Conservation (phyloP, 2,329 filamentous ascomycete species). For the Chaetothyriales sp. region DNA sequence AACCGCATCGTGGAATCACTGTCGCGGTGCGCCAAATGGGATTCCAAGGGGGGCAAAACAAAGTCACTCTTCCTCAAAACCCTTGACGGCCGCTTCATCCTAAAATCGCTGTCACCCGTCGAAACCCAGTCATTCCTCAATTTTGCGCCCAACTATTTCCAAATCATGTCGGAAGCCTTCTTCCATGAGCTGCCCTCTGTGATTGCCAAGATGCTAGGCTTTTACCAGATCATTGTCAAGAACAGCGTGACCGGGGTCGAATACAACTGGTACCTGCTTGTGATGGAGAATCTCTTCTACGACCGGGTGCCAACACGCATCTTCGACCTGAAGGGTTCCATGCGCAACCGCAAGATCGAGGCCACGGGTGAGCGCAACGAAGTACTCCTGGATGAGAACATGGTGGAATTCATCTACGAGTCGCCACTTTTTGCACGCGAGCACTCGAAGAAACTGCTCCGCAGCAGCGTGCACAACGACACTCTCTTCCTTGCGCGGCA, state of each 20-base stretch:
- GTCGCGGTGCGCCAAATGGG: conserved; percentile 92
- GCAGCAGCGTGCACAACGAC: conserved; percentile 91
- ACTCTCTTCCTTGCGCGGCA: conserved; percentile 88
- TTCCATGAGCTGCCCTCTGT: conserved; percentile 93
- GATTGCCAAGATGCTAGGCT: conserved; percentile 97
- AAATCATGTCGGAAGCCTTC: conserved; percentile 88
- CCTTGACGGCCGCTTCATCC: conserved; percentile 79
- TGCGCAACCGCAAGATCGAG: conserved; percentile 96
- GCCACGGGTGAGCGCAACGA: conserved; percentile 92
- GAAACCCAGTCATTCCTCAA: conserved; percentile 89
- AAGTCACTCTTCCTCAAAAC: conserved; percentile 97
- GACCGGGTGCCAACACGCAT: conserved; percentile 79
- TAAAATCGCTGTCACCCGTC: conserved; percentile 80
- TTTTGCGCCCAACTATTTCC: conserved; percentile 94
- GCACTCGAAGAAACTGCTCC: conserved; percentile 85
- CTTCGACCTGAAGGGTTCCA: conserved; percentile 93
- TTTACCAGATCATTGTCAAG: conserved; percentile 95
- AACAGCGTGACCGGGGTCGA: conserved; percentile 83
- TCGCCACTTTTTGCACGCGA: conserved; percentile 89
- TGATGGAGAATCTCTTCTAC: conserved; percentile 98
- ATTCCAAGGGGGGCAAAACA: conserved; percentile 94
- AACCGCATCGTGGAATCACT: conserved; percentile 92
- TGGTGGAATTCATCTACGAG: conserved; percentile 98
- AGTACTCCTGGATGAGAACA: conserved; percentile 92
- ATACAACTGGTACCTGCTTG: conserved; percentile 81